Base-by-base conservation (phyloP, 148 eudicot species). In the Rhododendron ovatum region DNA sequence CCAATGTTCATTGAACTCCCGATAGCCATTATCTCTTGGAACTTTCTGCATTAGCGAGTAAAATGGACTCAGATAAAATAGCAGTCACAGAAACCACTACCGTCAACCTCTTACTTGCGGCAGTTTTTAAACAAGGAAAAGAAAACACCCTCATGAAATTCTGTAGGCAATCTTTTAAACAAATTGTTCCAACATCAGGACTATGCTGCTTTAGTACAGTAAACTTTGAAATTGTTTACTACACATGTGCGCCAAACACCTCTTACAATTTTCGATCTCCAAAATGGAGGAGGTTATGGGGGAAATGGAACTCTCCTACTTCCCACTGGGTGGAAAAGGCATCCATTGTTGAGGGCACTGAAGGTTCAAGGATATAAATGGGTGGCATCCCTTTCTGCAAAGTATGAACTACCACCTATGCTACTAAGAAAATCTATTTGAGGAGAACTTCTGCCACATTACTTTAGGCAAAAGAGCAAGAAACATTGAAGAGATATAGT, bases 41-140 rank as follows among this genome's bases (percentile, higher is more conserved):
- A 92, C 76, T 90, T 90, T 91, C 98, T 94, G 94, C 92, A 90
- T 78, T 81, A 74, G 50, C 84, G 81, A 87, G 78, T 35, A 55
- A 13, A 15, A 80, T n/a, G n/a, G 57, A 12, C 18, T 55, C 14
- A 1, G 28, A 35, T 47, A 50, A 53, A 84, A 37, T 22, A 75
- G 7, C 33, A 74, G 1, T 22, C 80, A 6, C 4, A 84, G 55
- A 51, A 85, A 28, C 45, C 33, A 13, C 4, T 5, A 30, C n/a
- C 63, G 59, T 39, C 43, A 77, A 37, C 59, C 76, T 26, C 28
- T 45, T 39, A 59, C 39, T 10, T 9, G 59, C 5, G 3, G 28
- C 50, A 47, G 28, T n/a, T 45, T 12, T 55, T 14, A 3, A 76
- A 57, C 26, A 18, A 78, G 75, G 43, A 78, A 59, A 59, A 85